Conservation (phyloP, 2,329 filamentous ascomycete species). For the Remersonia thermophila region DNA sequence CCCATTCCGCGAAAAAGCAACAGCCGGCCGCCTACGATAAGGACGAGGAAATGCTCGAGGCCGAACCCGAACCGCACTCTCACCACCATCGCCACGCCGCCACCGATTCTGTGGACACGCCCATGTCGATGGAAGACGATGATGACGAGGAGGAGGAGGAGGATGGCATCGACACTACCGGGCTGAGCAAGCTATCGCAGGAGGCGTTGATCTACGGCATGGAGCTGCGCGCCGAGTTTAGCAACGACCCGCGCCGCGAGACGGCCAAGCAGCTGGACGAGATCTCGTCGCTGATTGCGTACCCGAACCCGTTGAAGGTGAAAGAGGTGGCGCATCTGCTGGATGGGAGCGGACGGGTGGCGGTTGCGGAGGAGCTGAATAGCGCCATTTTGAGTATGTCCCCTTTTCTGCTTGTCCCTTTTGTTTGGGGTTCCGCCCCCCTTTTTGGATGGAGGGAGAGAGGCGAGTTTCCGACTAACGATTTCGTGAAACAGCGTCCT, state of each 20-base stretch:
- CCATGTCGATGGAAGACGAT: slow-evolving; percentile 24
- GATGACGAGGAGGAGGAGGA: slow-evolving; percentile 31
- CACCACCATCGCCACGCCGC: slow-evolving; percentile 16
- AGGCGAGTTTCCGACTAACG: slow-evolving; percentile 12
- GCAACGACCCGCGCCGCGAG: slow-evolving; percentile 55
- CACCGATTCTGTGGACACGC: slow-evolving; percentile 42
- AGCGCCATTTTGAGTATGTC: slow-evolving; percentile 74
- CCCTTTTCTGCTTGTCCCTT: slow-evolving; percentile 2
- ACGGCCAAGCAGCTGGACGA: slow-evolving; percentile 64
- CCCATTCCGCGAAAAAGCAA: no score
- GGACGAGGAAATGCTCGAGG: slow-evolving; percentile 44
- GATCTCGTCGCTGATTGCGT: slow-evolving; percentile 81
- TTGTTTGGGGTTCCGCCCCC: no score
- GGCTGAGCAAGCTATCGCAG: slow-evolving; percentile 39
- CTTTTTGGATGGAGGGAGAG: no score
- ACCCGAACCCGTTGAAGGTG: slow-evolving; percentile 66
- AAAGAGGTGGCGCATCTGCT: slow-evolving; percentile 64
- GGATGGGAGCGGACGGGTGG: slow-evolving; percentile 58
- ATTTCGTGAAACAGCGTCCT: slow-evolving; percentile 57
- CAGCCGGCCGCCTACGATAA: slow-evolving; percentile 22
- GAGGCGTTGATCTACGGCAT: slow-evolving; percentile 71
- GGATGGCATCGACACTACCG: slow-evolving; percentile 8
- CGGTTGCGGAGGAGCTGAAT: slow-evolving; percentile 87
- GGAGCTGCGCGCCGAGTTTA: slow-evolving; percentile 65
- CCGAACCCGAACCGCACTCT: no score